Conservation (phyloP, 2,329 filamentous ascomycete genomes). For the Botrytis aclada region DNA sequence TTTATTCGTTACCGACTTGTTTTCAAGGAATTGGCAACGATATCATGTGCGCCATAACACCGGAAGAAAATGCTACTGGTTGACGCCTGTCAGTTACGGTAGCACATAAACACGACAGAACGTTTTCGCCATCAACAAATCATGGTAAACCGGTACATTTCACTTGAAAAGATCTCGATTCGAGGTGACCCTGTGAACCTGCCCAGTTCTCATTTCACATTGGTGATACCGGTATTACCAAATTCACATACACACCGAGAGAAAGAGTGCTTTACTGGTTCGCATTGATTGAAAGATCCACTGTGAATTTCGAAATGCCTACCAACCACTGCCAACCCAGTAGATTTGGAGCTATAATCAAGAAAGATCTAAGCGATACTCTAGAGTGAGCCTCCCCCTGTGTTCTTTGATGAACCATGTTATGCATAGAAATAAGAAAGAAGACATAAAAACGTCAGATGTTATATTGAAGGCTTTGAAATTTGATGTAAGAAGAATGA, state of each 20-base stretch:
- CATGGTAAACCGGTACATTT: neutral
- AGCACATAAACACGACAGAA: neutral
- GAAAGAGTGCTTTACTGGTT: neutral
- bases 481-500: neutral
- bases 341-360: neutral
- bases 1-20: too few species aligned
- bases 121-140: neutral
- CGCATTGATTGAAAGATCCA: neutral
- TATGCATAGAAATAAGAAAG: neutral
- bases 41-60: neutral
- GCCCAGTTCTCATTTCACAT: neutral
- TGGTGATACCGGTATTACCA: neutral
- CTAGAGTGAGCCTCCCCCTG: neutral
- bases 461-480: neutral
- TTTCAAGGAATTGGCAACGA: neutral
- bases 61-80: neutral
- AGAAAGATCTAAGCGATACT: neutral
- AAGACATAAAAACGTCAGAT: neutral
- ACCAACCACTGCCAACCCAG: too few species aligned
- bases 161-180: constrained; percentile 2
- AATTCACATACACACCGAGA: neutral
- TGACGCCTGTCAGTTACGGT: too few species aligned
- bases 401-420: neutral
- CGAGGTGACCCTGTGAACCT: neutral
- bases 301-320: neutral